phyloP scores from a whole-genome alignment of 345 rosid genomes.

The Brassica incana region DNA sequence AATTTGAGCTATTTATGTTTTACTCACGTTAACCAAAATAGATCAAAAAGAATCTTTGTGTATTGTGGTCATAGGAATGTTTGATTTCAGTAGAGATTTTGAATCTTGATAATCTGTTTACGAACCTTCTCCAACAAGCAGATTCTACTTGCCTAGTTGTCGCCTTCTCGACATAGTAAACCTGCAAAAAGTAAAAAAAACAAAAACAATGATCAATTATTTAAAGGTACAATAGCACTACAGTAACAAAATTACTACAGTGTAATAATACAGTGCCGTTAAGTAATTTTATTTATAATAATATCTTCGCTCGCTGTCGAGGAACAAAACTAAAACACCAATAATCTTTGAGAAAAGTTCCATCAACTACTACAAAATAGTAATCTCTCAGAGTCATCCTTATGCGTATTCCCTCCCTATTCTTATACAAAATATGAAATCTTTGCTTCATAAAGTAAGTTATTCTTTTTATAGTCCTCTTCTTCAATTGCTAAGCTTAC shows the following conservation, averaged over 20 bases:
- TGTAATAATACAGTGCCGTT: slow-evolving; percentile 19
- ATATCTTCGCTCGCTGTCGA: slow-evolving; percentile 22
- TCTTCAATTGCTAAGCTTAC: not conserved
- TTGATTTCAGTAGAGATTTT: slow-evolving; percentile 24
- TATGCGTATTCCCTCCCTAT: slow-evolving; percentile 7
- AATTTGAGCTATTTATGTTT: slow-evolving; percentile 17
- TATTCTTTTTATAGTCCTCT: not conserved
- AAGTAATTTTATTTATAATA: not conserved
- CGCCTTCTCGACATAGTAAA: slow-evolving; percentile 6
- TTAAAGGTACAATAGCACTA: not conserved
- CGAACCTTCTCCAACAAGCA: not conserved
- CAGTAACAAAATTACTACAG: slow-evolving; percentile 18
- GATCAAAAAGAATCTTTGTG: slow-evolving; percentile 12
- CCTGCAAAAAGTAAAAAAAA: slow-evolving; percentile 11
- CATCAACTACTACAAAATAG: slow-evolving; percentile 30
- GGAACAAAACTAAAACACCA: slow-evolving; percentile 29
- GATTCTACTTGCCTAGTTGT: not conserved
- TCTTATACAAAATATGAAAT: no score
- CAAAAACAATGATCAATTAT: slow-evolving; percentile 3
- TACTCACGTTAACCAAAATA: slow-evolving; percentile 3
- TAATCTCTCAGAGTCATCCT: slow-evolving; percentile 22
- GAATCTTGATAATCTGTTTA: slow-evolving; percentile 11
- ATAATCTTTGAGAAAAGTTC: slow-evolving; percentile 35
- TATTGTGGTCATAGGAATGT: slow-evolving; percentile 17
- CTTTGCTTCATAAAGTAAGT: no score